Evolutionary conservation across 2,329 filamentous ascomycete species (phyloP).

Genomic region (Nemania serpens): DNA sequence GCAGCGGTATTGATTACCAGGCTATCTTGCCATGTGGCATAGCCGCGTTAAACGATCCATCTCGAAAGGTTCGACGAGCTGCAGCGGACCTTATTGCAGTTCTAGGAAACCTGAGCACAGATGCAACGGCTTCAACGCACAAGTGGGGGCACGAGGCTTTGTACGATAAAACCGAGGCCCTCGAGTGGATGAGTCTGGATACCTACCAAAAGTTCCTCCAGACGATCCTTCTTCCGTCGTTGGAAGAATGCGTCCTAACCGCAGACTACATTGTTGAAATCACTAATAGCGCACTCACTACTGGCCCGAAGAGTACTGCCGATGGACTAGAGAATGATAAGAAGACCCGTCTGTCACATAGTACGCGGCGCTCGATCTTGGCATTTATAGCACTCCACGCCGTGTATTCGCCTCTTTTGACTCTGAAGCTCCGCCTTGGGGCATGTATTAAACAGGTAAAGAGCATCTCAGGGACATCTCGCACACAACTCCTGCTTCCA

Average conservation of each 20-base stretch:
- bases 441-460: conserved; percentile 73
- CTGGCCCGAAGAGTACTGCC: conserved; percentile 39
- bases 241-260: conserved; percentile 89
- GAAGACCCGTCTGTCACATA: conserved; percentile 61
- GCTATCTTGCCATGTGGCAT: conserved; percentile 81
- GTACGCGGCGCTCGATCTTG: conserved; percentile 67
- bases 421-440: conserved; percentile 74
- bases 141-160: conserved; percentile 67
- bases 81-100: conserved; percentile 69
- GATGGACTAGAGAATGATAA: conserved; percentile 50
- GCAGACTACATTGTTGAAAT: conserved; percentile 69
- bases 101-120: conserved; percentile 54
- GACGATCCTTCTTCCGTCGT: conserved; percentile 69
- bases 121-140: conserved; percentile 41
- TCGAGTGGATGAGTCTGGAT: conserved; percentile 63
- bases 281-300: conserved; percentile 65
- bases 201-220: conserved; percentile 66
- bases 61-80: conserved; percentile 75
- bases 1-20: conserved; percentile 69
- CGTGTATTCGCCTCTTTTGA: conserved; percentile 67
- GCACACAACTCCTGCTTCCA: conserved; percentile 78
- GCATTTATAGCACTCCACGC: conserved; percentile 76
- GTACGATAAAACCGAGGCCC: conserved; percentile 62
- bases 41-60: conserved; percentile 73
- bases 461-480: conserved; percentile 68